These are phyloP conservation scores for Kodamaea sp. DNA, from an alignment of 1,139 yeast genomes.

Conservation along the genomic window DNA sequence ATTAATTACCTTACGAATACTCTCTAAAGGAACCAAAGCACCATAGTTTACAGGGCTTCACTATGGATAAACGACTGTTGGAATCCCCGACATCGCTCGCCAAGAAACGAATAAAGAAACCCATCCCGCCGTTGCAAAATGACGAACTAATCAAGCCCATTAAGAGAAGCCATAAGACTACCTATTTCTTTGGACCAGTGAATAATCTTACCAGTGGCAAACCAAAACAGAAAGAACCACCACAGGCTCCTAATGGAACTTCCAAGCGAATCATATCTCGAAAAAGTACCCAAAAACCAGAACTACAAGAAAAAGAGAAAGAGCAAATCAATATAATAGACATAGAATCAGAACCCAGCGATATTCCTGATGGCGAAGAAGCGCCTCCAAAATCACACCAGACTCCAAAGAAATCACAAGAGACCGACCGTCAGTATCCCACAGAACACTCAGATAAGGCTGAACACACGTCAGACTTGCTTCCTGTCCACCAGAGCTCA, in stretches of 20 bases:
- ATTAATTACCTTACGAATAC: too few species aligned
- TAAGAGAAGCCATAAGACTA: constrained; percentile 28
- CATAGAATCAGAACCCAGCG: not conserved
- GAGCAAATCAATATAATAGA: not conserved
- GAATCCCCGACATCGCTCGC: constrained; percentile 1
- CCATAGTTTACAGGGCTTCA: too few species aligned
- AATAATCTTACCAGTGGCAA: constrained; percentile 23
- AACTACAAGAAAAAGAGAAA: not conserved
- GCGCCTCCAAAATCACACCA: not conserved
- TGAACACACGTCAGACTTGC: constrained; percentile 4
- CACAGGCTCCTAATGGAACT: not conserved
- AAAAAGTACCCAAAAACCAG: too few species aligned
- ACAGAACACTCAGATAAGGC: not conserved
- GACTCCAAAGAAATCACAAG: not conserved
- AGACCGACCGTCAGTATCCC: not conserved
- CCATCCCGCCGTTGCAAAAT: not conserved
- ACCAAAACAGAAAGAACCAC: not conserved
- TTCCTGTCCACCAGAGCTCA: constrained; percentile 37
- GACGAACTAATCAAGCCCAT: constrained; percentile 15
- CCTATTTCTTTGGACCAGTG: constrained; percentile 41
- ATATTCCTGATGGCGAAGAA: not conserved
- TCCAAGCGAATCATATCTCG: too few species aligned
- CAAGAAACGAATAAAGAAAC: constrained; percentile 1
- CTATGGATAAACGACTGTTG: constrained; percentile 9
- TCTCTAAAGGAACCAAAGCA: too few species aligned